phyloP scores from a whole-genome alignment of 805 yeast species.

The Nakazawaea wyomingensis region DNA sequence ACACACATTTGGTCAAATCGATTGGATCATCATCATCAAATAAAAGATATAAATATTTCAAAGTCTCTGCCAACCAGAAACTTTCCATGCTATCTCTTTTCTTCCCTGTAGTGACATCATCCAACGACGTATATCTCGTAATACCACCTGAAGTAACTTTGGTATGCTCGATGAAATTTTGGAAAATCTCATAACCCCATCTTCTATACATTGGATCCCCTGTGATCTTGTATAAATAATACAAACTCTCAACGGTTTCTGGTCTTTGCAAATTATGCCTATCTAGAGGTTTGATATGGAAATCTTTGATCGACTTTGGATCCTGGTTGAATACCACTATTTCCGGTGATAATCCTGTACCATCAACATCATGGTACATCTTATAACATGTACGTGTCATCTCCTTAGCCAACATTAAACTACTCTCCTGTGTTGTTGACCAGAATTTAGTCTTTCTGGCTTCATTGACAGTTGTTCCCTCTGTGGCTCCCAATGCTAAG shows the following conservation, averaged over 20 bases:
- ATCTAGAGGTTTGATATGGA: conserved; percentile 64
- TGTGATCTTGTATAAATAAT: conserved; percentile 72
- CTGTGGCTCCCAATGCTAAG: conserved; percentile 84
- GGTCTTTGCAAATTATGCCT: conserved; percentile 87
- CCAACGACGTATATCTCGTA: conserved; percentile 53
- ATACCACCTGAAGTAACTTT: conserved; percentile 44
- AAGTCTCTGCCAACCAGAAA: conserved; percentile 91
- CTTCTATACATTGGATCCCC: conserved; percentile 75
- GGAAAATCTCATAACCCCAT: conserved; percentile 87
- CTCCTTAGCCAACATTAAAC: conserved; percentile 66
- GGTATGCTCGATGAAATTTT: conserved; percentile 59
- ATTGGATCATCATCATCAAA: conserved; percentile 54
- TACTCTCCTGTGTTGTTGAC: conserved; percentile 53
- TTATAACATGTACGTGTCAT: conserved; percentile 76
- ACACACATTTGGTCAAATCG: conserved; percentile 66
- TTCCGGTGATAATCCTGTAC: conserved; percentile 83
- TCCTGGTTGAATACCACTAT: conserved; percentile 77
- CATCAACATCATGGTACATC: conserved; percentile 67
- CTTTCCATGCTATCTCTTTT: conserved; percentile 77
- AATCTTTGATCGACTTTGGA: conserved; percentile 42
- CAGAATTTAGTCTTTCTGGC: conserved; percentile 53
- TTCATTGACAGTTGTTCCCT: conserved; percentile 51
- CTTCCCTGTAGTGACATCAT: conserved; percentile 56
- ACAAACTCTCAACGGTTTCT: conserved; percentile 87
- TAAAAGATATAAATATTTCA: conserved; percentile 75